These are phyloP conservation scores for Cornus florida DNA, from an alignment of 148 eudicot species.

Conservation along the genomic window DNA sequence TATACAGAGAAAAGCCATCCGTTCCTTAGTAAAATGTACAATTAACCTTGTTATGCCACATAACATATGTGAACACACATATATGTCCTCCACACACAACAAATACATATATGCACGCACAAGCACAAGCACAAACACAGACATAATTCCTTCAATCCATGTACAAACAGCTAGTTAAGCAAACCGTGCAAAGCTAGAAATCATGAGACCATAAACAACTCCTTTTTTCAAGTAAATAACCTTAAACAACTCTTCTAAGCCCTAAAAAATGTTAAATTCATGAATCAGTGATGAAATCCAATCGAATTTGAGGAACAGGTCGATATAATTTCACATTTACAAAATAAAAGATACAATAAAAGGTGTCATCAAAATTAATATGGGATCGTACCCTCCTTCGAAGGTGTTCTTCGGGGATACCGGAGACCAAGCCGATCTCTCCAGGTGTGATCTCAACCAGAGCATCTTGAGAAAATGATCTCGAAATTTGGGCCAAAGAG, in stretches of 20 bases:
- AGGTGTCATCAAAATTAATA: background rate
- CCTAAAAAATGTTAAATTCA: background rate
- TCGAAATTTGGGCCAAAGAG: constrained; percentile 22
- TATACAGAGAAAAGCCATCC: background rate
- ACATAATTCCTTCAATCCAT: background rate
- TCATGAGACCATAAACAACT: no score
- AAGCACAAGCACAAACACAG: background rate
- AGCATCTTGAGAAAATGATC: constrained; percentile 59
- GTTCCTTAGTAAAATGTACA: background rate
- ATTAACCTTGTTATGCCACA: background rate
- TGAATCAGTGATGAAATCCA: background rate
- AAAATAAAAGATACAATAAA: background rate
- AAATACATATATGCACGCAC: background rate
- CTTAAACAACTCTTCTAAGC: background rate
- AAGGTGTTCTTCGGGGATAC: constrained; percentile 79
- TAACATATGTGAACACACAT: no score
- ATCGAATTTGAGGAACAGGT: background rate
- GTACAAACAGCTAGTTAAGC: background rate
- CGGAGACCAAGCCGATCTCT: constrained; percentile 74
- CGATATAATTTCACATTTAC: background rate
- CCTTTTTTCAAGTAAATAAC: no score
- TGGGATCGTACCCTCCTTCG: constrained; percentile 43
- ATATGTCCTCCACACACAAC: no score
- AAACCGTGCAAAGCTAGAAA: background rate
- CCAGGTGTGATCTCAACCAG: constrained; percentile 60